Base-by-base conservation (phyloP, 2,329 filamentous ascomycete species). In the Colletotrichum caudatum region DNA sequence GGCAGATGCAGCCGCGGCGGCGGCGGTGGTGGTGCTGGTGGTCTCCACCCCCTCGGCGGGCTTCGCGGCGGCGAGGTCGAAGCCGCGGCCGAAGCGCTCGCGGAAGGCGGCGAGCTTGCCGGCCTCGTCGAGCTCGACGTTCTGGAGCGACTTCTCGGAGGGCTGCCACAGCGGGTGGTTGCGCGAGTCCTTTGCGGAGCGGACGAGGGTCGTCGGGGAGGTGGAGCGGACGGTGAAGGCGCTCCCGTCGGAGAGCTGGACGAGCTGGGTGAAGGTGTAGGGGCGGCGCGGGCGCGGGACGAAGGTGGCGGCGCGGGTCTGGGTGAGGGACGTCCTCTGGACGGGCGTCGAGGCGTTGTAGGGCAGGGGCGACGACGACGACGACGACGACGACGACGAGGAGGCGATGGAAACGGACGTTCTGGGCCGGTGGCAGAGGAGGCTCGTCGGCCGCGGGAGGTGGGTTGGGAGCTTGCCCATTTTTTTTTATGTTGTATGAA, bases 201-300 rank as follows among this genome's bases (percentile, higher is more conserved):
- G 85, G 83, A 89, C 88, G 59, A 92, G 81, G 3, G 88, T 86
- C 46, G 82, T 76, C 0, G 94, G 93, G 14, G 90, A 93, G 14
- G 93, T 94, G 33, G 93, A 95, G 79, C 93, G 93, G 78, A 91
- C 87, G 60, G 92, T 91, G 83, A 90, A 98, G 72, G 95, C 93
- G 78, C 90, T 93, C 76, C 96, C 96, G 85, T 99, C 96, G 51
- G 92, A 94, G 74, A 98, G 92, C 65, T 94, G 95, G 76, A 99
- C 87, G 72, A 99, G 89, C 84, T 99, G 96, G n/a, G 95, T 98
- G 87, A 98, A 98, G 76, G 92, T 94, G 87, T 98, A 98, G 53
- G 96, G 95, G 7, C 95, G 90, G 78, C 94, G 93, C n/a, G 94
- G 94, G 20, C 96, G 94, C 73, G 88, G 89, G 79, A 98, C 89